Evolutionary conservation across 2,329 filamentous ascomycete genomes (phyloP).

Genomic region (Trichoderma endophyticum): DNA sequence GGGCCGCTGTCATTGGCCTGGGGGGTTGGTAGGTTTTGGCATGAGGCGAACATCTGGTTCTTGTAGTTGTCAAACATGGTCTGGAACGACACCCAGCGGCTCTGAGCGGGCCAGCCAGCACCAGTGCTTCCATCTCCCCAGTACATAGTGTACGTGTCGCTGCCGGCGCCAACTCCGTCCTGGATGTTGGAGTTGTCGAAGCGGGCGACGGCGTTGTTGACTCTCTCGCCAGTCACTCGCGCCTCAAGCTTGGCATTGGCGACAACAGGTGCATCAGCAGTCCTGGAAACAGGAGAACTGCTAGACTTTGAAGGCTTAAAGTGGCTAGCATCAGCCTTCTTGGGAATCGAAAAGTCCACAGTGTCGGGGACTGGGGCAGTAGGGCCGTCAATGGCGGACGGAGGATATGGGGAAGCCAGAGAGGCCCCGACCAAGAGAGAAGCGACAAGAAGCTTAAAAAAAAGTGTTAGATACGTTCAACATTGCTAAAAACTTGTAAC

Average conservation of each 20-base stretch:
- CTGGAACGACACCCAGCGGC: constrained; percentile 15
- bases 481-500: not conserved
- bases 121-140: constrained; percentile 11
- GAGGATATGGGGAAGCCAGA: constrained; percentile 10
- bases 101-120: constrained; percentile 13
- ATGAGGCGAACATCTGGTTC: constrained; percentile 20
- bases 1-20: constrained; percentile 13
- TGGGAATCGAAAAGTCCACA: constrained; percentile 3
- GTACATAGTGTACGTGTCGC: constrained; percentile 30
- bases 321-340: not conserved
- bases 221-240: constrained; percentile 1
- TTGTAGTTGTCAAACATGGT: constrained; percentile 27
- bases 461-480: not conserved
- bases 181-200: constrained; percentile 16
- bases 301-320: constrained; percentile 6
- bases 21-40: constrained; percentile 13
- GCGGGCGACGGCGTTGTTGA: constrained; percentile 5
- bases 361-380: not conserved
- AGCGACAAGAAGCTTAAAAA: not conserved
- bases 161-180: constrained; percentile 22
- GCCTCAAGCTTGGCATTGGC: not conserved
- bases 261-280: not conserved
- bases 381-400: not conserved
- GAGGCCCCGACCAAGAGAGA: constrained; percentile 4
- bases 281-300: not conserved